phyloP scores from a whole-genome alignment of 192 early-diverging fungal species.

The Chytriomyces sp. region DNA sequence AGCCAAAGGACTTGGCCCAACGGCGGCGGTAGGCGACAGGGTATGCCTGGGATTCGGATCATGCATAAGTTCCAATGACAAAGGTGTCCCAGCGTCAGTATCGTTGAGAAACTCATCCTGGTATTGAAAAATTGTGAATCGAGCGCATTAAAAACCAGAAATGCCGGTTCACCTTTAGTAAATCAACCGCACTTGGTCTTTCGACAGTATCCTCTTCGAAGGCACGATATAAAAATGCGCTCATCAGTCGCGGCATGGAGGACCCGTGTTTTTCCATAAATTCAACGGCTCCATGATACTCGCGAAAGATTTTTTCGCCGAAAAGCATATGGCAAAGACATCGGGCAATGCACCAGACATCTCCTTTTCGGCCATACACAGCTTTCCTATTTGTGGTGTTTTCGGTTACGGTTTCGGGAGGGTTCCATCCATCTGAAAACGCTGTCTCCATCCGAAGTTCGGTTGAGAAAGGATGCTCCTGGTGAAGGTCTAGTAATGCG shows the following conservation, averaged over 20 bases:
- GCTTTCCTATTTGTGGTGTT: constrained; percentile 34
- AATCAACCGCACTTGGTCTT: constrained; percentile 75
- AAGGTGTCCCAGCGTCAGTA: constrained; percentile 19
- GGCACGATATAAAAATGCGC: constrained; percentile 59
- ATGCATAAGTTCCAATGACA: constrained; percentile 44
- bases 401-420: constrained; percentile 40
- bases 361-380: constrained; percentile 1
- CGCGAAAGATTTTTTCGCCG: constrained; percentile 28
- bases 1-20: constrained; percentile 39
- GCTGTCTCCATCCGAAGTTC: constrained; percentile 31
- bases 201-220: constrained; percentile 72
- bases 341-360: constrained; percentile 38
- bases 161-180: constrained; percentile 72
- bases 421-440: constrained; percentile 24
- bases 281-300: constrained; percentile 22
- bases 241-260: constrained; percentile 54
- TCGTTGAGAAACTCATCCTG: constrained; percentile 52
- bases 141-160: neutral
- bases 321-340: constrained; percentile 39
- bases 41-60: constrained; percentile 42
- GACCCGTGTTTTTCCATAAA: constrained; percentile 7
- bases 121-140: neutral
- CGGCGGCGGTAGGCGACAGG: constrained; percentile 39
- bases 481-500: constrained; percentile 16
- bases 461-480: constrained; percentile 22